A percentile compares a stretch with the other conserved stretches of the same genome.
Evolutionary conservation across 495 filamentous ascomycete species (phyloP).

Genomic region (Penicillium bialowiezense): DNA sequence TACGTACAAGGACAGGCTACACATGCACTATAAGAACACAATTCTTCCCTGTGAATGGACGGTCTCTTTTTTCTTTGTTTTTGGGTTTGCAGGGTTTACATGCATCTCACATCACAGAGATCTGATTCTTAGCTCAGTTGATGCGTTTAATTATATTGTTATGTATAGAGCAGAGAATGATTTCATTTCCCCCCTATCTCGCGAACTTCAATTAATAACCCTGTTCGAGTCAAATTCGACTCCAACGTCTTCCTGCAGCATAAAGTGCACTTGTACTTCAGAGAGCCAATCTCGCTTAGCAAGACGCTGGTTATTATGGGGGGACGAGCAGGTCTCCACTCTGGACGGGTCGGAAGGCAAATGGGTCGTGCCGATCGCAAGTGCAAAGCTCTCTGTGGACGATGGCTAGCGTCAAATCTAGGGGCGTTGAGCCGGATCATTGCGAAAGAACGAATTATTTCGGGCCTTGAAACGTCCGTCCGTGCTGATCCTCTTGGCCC

Average conservation of each 20-base stretch:
- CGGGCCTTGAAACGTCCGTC: conserved; percentile 5
- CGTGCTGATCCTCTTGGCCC: conserved; percentile 1
- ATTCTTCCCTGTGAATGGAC: neutral
- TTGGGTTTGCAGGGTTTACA: neutral
- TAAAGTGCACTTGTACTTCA: neutral
- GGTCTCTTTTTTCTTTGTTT: neutral
- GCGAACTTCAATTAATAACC: neutral
- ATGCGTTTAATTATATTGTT: neutral
- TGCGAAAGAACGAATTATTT: neutral
- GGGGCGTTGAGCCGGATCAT: neutral
- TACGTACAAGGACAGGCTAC: neutral
- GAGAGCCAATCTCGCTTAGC: conserved; percentile 15
- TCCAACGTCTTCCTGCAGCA: neutral
- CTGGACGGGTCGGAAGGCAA: conserved; percentile 14
- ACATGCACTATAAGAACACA: neutral
- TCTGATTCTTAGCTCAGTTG: no score
- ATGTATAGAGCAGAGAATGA: neutral
- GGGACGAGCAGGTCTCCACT: neutral
- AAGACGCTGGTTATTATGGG: neutral
- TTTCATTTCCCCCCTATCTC: neutral
- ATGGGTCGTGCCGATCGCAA: conserved; percentile 12
- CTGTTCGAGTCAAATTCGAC: neutral
- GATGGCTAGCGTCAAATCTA: neutral
- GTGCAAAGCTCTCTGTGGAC: neutral
- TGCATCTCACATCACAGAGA: neutral